These are phyloP conservation scores for Schizochytrium sp. DNA, from an alignment of 108 stramenopile species.

Conservation along the genomic window DNA sequence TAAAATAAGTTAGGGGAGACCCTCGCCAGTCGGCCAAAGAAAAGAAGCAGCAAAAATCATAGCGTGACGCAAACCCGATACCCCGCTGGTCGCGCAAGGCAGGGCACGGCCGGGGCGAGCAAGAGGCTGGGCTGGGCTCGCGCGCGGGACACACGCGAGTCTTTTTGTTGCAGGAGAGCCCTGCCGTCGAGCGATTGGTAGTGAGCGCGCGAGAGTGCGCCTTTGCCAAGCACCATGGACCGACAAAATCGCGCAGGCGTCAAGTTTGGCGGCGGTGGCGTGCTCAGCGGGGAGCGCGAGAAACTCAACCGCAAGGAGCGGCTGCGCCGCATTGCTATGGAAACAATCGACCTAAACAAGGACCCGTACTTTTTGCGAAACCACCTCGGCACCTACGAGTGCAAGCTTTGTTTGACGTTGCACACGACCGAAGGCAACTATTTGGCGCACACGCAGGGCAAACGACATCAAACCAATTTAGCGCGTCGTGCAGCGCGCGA, in stretches of 20 bases:
- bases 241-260: conserved; percentile 91
- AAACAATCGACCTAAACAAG: conserved; percentile 95
- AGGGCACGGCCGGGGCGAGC: no score
- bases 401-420: conserved; percentile 93
- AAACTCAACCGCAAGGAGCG: conserved; percentile 95
- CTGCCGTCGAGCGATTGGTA: no score
- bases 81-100: no score
- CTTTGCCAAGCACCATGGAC: conserved; percentile 51
- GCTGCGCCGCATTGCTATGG: conserved; percentile 83
- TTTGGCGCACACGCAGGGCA: conserved; percentile 97
- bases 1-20: no score
- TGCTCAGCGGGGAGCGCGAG: conserved; percentile 69
- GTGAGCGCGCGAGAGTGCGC: no score
- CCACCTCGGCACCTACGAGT: conserved; percentile 96
- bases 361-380: conserved; percentile 98
- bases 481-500: conserved; percentile 76
- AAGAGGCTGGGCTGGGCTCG: no score
- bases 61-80: no score
- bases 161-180: no score
- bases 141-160: no score
- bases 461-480: conserved; percentile 93
- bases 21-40: no score
- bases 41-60: no score
- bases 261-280: conserved; percentile 95
- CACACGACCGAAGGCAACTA: conserved; percentile 98